Evolutionary conservation across 768 basidiomycete species (phyloP).

Genomic region (Leccinellum albellum): DNA sequence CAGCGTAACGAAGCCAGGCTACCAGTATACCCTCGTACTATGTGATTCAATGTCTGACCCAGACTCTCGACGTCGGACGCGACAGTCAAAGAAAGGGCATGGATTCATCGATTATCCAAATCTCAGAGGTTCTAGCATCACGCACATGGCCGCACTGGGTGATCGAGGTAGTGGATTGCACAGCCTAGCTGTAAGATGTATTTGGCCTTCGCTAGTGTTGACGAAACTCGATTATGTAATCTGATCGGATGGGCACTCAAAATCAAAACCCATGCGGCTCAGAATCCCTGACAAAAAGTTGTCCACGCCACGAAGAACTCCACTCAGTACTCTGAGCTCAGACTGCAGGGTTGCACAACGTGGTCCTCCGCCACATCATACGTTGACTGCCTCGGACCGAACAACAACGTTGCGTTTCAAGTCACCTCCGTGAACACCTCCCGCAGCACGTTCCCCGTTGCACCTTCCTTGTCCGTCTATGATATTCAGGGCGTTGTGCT

Average conservation of each 20-base stretch:
- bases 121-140: too few relatives aligned
- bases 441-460: not conserved
- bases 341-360: not conserved
- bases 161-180: too few relatives aligned
- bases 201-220: too few relatives aligned
- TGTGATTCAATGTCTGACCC: too few relatives aligned
- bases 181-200: too few relatives aligned
- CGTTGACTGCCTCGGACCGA: not conserved
- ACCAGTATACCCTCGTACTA: too few relatives aligned
- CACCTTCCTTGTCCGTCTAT: not conserved
- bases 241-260: not conserved
- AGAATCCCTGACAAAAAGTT: not conserved
- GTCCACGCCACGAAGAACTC: not conserved
- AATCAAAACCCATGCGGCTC: not conserved
- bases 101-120: too few relatives aligned
- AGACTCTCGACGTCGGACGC: too few relatives aligned
- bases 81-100: too few relatives aligned
- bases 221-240: too few relatives aligned
- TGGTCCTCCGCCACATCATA: not conserved
- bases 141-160: too few relatives aligned
- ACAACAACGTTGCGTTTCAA: not conserved
- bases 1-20: too few relatives aligned
- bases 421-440: not conserved
- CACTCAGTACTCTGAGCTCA: not conserved
- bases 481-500: not conserved